Conservation (phyloP, 768 basidiomycete species). For the Rhizopogon rudus region DNA sequence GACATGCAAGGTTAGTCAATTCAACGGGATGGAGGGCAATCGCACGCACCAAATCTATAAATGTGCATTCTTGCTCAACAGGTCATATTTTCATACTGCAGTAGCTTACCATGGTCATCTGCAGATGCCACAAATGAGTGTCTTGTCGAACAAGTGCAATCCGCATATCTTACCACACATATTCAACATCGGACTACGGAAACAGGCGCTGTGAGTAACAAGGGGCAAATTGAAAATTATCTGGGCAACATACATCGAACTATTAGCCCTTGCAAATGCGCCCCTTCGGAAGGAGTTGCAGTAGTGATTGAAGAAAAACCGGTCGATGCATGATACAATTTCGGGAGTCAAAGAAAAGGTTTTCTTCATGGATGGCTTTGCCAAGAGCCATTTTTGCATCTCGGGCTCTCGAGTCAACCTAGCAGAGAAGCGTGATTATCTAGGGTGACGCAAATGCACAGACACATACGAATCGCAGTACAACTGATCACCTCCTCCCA, state of each 20-base stretch:
- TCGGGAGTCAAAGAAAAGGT: slow-evolving; percentile 59
- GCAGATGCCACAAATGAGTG: not conserved
- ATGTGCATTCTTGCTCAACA: slow-evolving; percentile 15
- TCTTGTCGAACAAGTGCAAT: not conserved
- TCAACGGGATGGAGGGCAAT: not conserved
- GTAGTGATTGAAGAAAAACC: slow-evolving; percentile 90
- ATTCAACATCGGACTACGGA: slow-evolving; percentile 73
- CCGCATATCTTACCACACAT: slow-evolving; percentile 59
- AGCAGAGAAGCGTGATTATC: slow-evolving; percentile 3
- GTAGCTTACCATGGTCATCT: slow-evolving; percentile 75
- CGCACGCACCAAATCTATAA: slow-evolving; percentile 39
- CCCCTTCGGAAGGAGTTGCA: slow-evolving; percentile 82
- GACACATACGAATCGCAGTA: slow-evolving; percentile 71
- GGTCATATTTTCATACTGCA: not conserved
- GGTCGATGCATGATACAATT: slow-evolving; percentile 71
- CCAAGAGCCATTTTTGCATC: slow-evolving; percentile 78
- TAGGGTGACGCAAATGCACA: not conserved
- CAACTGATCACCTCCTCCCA: slow-evolving; percentile 92
- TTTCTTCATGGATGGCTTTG: slow-evolving; percentile 57
- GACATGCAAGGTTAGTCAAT: not conserved
- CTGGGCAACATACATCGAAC: slow-evolving; percentile 63
- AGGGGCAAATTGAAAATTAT: not conserved
- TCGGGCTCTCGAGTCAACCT: slow-evolving; percentile 86
- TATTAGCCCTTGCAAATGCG: slow-evolving; percentile 88
- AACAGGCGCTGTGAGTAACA: slow-evolving; percentile 2